Evolutionary conservation across 2,329 filamentous ascomycete genomes (phyloP), one percentile per base, ranked within the genome.

Genomic region (Colletotrichum cereale): DNA sequence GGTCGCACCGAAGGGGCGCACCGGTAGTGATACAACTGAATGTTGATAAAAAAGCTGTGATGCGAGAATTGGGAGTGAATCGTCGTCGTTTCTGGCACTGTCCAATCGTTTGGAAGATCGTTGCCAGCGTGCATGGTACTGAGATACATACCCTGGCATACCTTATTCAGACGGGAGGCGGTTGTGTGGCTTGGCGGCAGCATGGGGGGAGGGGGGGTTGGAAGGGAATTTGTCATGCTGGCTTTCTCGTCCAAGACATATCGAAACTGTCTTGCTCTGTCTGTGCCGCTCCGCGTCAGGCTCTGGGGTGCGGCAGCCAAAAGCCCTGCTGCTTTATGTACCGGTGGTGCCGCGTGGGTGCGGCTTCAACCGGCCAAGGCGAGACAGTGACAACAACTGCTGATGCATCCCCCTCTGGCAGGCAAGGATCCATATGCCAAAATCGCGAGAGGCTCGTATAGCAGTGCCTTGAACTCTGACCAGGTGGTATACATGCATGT

Each of bases 201-300:
- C 12, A 18, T 44, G 5, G 2, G 40, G 40, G 4, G 40, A 6
- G 40, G 3, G 21, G 18, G 60, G 21, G 53, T 26, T n/a, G 42
- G 16, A 42, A 18, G 38, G 42, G 18, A 42, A 69, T 69, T 69
- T 69, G 66, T 69, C 66, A 69, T 69, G 52, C 44, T 48, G 21
- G 60, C 29, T 16, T 58, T 52, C 40, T 11, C n/a, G 24, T 31
- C 36, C 44, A 58, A 65, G 52, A 65, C 34, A 52, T 24, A 34
- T 31, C 53, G 34, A 36, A 29, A 36, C 34, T 44, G 14, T 57
- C 48, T 64, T 29, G 7, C 50, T 36, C 48, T 62, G 8, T 53
- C 44, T 50, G 24, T 26, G 40, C 47, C 16, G 34, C 29, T 50
- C 31, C 3, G 47, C 14, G 5, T 6, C 29, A 26, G 36, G 40